phyloP scores from a whole-genome alignment of 1,284 basidiomycete genomes.

The Ganoderma sinense region DNA sequence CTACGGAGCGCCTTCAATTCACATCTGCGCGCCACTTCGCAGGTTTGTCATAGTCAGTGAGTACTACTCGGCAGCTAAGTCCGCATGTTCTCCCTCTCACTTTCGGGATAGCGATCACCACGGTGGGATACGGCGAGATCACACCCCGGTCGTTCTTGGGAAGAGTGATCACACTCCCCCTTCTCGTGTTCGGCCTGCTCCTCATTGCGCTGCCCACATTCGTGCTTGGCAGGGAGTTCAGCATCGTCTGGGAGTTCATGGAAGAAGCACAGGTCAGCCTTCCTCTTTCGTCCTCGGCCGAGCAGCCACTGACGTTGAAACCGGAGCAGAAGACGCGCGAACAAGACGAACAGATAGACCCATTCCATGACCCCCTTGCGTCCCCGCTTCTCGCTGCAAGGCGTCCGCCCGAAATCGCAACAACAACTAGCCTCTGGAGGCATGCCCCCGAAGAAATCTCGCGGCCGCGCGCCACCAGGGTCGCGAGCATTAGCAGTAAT shows the following conservation, averaged over 20 bases:
- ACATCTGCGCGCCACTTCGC: conserved; percentile 21
- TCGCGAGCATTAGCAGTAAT: conserved; percentile 13
- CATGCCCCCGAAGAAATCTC: conserved; percentile 32
- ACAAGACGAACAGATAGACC: conserved; percentile 26
- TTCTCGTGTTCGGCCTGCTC: conserved; percentile 85
- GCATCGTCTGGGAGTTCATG: conserved; percentile 87
- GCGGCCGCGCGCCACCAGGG: conserved; percentile 31
- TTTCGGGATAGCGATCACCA: conserved; percentile 69
- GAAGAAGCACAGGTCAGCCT: conserved; percentile 50
- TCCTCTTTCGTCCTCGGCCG: conserved; percentile 8
- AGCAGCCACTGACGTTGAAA: conserved; percentile 10
- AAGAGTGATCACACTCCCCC: conserved; percentile 81
- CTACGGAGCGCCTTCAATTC: not conserved
- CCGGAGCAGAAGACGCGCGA: conserved; percentile 20
- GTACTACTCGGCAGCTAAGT: conserved; percentile 38
- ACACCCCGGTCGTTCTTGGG: conserved; percentile 86
- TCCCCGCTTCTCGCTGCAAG: conserved; percentile 32
- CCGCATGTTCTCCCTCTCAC: not conserved
- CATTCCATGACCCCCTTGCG: conserved; percentile 28
- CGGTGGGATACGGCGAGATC: conserved; percentile 89
- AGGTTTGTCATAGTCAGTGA: conserved; percentile 65
- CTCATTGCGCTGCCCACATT: conserved; percentile 90
- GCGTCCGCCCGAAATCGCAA: conserved; percentile 21
- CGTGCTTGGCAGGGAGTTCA: conserved; percentile 89
- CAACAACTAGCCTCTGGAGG: conserved; percentile 31